A percentile compares a stretch with the other conserved stretches of the same genome.
Evolutionary conservation across 2,329 filamentous ascomycete genomes (phyloP).

Genomic region (Pezicula neosporulosa): DNA sequence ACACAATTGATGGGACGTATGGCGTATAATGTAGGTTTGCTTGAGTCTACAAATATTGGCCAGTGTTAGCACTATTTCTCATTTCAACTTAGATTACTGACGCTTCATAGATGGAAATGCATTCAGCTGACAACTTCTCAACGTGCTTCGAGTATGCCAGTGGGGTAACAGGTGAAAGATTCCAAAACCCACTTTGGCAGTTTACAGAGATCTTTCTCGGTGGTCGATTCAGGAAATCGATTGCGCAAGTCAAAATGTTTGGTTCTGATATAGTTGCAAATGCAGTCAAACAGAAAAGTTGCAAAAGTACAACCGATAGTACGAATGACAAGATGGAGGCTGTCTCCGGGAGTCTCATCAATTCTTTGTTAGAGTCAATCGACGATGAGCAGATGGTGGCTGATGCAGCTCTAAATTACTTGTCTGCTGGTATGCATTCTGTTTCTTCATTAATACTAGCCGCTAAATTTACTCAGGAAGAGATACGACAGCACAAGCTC

Average conservation of each 20-base stretch:
- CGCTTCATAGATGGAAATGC: slow-evolving; percentile 56
- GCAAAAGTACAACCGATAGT: slow-evolving; percentile 15
- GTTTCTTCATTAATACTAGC: not conserved
- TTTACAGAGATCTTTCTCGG: slow-evolving; percentile 54
- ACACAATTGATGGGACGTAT: slow-evolving; percentile 65
- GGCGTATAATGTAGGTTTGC: slow-evolving; percentile 51
- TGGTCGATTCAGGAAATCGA: slow-evolving; percentile 41
- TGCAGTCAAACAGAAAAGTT: slow-evolving; percentile 40
- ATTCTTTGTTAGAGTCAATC: slow-evolving; percentile 56
- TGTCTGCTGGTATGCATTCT: slow-evolving; percentile 48
- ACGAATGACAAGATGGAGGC: slow-evolving; percentile 19
- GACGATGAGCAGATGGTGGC: slow-evolving; percentile 53
- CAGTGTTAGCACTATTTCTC: not conserved
- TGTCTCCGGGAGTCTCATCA: slow-evolving; percentile 54
- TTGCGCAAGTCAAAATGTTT: slow-evolving; percentile 49
- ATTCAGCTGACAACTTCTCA: slow-evolving; percentile 56
- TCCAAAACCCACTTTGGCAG: slow-evolving; percentile 63
- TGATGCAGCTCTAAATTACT: slow-evolving; percentile 63
- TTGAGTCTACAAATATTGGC: not conserved
- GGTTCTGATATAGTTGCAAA: slow-evolving; percentile 54
- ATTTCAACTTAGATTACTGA: slow-evolving; percentile 6
- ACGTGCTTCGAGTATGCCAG: slow-evolving; percentile 60
- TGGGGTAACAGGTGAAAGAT: slow-evolving; percentile 54
- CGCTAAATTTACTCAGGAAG: slow-evolving; percentile 35
- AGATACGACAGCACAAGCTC: slow-evolving; percentile 61